These are phyloP conservation scores for Vicia faba DNA, from an alignment of 306 rosid species.

Conservation along the genomic window DNA sequence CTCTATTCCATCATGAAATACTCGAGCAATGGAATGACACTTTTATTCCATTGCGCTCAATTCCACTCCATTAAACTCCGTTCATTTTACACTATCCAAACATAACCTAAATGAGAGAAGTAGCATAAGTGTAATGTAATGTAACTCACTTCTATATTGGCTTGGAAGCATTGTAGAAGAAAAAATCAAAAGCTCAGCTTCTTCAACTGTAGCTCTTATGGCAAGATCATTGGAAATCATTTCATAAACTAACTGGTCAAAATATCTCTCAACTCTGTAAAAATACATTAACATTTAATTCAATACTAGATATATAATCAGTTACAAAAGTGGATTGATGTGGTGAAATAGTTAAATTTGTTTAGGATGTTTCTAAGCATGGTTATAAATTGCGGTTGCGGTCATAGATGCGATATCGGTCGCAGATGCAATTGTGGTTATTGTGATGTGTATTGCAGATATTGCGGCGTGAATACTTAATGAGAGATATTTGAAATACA, in stretches of 20 bases:
- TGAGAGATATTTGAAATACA: too few relatives aligned
- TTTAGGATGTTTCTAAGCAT: background rate
- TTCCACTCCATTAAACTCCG: too few relatives aligned
- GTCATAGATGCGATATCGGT: too few relatives aligned
- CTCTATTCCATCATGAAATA: too few relatives aligned
- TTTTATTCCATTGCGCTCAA: too few relatives aligned
- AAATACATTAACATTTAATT: background rate
- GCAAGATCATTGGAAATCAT: constrained; percentile 61
- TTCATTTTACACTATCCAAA: too few relatives aligned
- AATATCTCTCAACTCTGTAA: constrained; percentile 50
- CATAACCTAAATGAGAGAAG: background rate
- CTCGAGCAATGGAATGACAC: too few relatives aligned
- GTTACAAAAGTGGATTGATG: background rate
- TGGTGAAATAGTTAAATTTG: background rate
- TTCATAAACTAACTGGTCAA: constrained; percentile 45
- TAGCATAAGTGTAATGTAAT: background rate
- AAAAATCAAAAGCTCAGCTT: constrained; percentile 70
- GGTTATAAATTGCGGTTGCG: too few relatives aligned
- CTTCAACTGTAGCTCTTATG: constrained; percentile 48
- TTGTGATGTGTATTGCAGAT: too few relatives aligned
- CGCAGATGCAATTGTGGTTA: too few relatives aligned
- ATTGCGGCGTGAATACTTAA: too few relatives aligned
- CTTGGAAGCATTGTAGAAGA: constrained; percentile 57
- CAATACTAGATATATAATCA: too few relatives aligned
- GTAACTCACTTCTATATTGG: constrained; percentile 54